phyloP scores from a whole-genome alignment of 768 basidiomycete species.

The Daedaleopsis sinensis region DNA sequence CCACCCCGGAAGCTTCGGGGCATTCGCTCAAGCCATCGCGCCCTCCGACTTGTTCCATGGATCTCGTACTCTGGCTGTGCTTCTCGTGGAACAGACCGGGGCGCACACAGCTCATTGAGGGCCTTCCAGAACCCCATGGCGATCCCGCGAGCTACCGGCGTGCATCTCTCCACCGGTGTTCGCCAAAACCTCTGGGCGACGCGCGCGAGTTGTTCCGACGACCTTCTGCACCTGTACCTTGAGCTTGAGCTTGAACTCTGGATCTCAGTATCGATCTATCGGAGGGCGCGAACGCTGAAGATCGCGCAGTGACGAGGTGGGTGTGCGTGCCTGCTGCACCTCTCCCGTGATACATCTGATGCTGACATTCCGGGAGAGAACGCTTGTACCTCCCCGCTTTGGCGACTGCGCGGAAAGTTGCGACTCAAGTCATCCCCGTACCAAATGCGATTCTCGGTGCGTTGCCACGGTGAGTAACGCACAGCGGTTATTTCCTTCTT shows the following conservation, averaged over 20 bases:
- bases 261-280: not conserved
- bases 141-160: not conserved
- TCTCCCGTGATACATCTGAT: not conserved
- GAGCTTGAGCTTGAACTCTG: not conserved
- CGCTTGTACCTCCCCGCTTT: not conserved
- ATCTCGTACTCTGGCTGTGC: not conserved
- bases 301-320: not conserved
- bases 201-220: conserved; percentile 1
- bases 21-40: not conserved
- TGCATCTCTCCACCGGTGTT: not conserved
- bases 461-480: not conserved
- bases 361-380: not conserved
- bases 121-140: not conserved
- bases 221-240: not conserved
- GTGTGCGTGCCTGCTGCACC: not conserved
- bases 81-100: not conserved
- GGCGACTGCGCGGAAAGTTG: not conserved
- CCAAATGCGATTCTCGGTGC: not conserved
- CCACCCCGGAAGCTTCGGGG: too few species aligned
- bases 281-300: not conserved
- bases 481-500: too few species aligned
- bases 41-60: not conserved
- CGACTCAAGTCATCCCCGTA: not conserved
- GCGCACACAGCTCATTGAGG: not conserved
- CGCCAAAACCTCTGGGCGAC: not conserved